Percentiles rank a stretch among this genome's conserved stretches.
phyloP scores from a whole-genome alignment of 169 alveolate genomes.

The Perkinsus olseni region DNA sequence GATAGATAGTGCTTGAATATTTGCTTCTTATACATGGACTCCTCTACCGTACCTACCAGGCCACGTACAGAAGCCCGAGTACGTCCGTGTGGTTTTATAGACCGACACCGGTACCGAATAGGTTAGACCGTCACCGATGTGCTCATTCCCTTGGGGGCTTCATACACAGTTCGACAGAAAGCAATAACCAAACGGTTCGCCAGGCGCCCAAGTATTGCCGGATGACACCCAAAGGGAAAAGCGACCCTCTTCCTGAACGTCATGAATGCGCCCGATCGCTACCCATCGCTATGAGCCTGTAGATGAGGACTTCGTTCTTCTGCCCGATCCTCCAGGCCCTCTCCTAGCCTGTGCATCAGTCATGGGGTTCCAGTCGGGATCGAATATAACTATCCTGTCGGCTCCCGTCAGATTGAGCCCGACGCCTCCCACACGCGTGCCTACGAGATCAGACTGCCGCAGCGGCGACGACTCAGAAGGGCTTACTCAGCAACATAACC shows the following conservation, averaged over 20 bases:
- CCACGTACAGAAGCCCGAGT: not conserved
- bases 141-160: too few species aligned
- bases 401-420: slow-evolving; percentile 72
- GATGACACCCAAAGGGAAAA: too few species aligned
- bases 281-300: slow-evolving; percentile 50
- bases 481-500: not conserved
- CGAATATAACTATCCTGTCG: slow-evolving; percentile 65
- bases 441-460: slow-evolving; percentile 23
- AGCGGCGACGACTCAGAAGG: not conserved
- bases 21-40: slow-evolving; percentile 58
- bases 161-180: too few species aligned
- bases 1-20: slow-evolving; percentile 52
- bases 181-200: too few species aligned
- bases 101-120: too few species aligned
- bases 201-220: too few species aligned
- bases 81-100: too few species aligned
- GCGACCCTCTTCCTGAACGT: too few species aligned
- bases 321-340: slow-evolving; percentile 81
- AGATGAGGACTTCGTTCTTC: slow-evolving; percentile 65
- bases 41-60: slow-evolving; percentile 65
- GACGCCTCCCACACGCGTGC: slow-evolving; percentile 75
- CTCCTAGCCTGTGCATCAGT: slow-evolving; percentile 63
- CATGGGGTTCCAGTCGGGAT: slow-evolving; percentile 82
- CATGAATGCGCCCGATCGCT: too few species aligned
- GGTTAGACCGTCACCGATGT: too few species aligned